Conservation (phyloP, 257 asterid genomes). For the Ilex aquifolium region DNA sequence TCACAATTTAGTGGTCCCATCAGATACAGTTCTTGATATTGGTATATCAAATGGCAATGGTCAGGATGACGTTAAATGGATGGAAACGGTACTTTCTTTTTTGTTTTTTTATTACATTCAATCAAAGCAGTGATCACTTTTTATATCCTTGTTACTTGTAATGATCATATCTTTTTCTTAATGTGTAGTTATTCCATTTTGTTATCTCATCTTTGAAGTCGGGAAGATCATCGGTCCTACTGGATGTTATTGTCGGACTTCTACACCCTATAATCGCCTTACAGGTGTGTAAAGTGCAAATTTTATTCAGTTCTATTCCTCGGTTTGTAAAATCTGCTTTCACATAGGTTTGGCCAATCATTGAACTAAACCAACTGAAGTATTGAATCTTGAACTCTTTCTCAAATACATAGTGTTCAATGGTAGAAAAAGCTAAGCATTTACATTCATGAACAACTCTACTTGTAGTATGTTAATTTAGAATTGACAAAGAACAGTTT, state of each 20-base stretch:
- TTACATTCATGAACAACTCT: no score
- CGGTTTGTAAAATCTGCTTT: not conserved
- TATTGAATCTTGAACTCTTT: no score
- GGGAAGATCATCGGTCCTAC: slow-evolving; percentile 86
- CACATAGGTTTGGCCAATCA: no score
- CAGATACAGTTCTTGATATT: slow-evolving; percentile 34
- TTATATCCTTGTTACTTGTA: not conserved
- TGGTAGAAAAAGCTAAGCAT: no score
- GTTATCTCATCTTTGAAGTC: slow-evolving; percentile 87
- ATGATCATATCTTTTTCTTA: slow-evolving; percentile 15
- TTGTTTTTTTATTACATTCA: slow-evolving; percentile 5
- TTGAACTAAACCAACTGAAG: no score
- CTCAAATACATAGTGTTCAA: no score
- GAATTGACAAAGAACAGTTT: no score
- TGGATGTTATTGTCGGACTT: slow-evolving; percentile 89
- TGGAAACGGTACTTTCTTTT: slow-evolving; percentile 83
- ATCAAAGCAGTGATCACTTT: not conserved
- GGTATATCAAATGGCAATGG: slow-evolving; percentile 51
- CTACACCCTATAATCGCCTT: slow-evolving; percentile 83
- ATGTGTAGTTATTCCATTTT: slow-evolving; percentile 81
- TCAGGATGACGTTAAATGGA: slow-evolving; percentile 88
- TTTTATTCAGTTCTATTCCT: slow-evolving; percentile 1
- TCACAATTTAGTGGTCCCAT: slow-evolving; percentile 41
- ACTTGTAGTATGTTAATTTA: no score
- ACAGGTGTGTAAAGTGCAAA: slow-evolving; percentile 47